Percentiles rank a stretch among this genome's conserved stretches.
Evolutionary conservation across 2,329 filamentous ascomycete genomes (phyloP).

Genomic region (Keithomyces neogunnii): DNA sequence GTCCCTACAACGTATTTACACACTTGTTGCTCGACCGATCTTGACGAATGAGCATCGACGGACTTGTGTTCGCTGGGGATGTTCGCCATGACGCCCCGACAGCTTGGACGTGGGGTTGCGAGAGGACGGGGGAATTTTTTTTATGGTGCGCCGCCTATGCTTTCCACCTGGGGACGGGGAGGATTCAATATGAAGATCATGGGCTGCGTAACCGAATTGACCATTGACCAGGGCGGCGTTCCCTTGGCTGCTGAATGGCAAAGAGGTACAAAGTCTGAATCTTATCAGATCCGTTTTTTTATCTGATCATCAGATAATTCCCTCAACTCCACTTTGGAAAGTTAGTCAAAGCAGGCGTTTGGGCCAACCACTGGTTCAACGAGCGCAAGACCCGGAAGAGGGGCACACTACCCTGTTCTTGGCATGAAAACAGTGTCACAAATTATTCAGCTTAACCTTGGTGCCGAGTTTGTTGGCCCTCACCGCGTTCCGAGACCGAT

Average conservation of each 20-base stretch:
- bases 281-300: constrained; percentile 35
- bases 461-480: too few relatives aligned
- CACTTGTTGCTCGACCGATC: too few relatives aligned
- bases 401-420: neutral
- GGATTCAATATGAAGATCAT: neutral
- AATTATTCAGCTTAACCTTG: neutral
- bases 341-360: neutral
- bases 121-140: neutral
- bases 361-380: neutral
- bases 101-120: neutral
- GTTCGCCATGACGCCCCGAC: neutral
- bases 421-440: neutral
- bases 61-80: too few relatives aligned
- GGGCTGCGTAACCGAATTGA: neutral
- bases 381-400: neutral
- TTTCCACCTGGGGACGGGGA: neutral
- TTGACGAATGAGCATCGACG: too few relatives aligned
- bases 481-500: too few relatives aligned
- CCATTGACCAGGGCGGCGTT: neutral
- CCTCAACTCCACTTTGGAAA: constrained; percentile 25
- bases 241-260: constrained; percentile 5
- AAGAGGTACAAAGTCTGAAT: constrained; percentile 14
- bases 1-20: too few relatives aligned
- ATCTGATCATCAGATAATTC: constrained; percentile 49
- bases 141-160: neutral